A percentile compares a stretch with the other conserved stretches of the same genome.
Conservation (phyloP, 768 basidiomycete genomes). For the Amanita brunnescens region DNA sequence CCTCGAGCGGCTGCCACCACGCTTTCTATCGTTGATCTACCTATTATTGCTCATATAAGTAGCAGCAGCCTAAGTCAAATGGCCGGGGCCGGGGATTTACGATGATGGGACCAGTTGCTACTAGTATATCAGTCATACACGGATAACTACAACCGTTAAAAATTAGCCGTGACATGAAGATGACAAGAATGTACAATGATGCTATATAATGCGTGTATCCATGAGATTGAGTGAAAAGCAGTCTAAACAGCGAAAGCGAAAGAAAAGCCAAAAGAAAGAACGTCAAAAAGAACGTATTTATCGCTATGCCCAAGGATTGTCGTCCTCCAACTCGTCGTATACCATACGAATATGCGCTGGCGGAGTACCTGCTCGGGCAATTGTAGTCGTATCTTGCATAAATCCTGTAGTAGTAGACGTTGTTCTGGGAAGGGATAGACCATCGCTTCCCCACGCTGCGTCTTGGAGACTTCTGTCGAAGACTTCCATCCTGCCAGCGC, state of each 20-base stretch:
- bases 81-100: too few species aligned
- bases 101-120: too few species aligned
- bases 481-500: constrained; percentile 20
- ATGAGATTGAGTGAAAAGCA: constrained; percentile 4
- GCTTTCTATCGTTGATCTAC: too few species aligned
- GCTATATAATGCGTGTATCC: background rate
- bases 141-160: too few species aligned
- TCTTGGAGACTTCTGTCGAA: background rate
- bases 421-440: background rate
- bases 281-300: constrained; percentile 9
- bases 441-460: background rate
- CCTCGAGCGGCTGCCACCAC: too few species aligned
- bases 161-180: background rate
- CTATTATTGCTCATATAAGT: too few species aligned
- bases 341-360: constrained; percentile 35
- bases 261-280: constrained; percentile 13
- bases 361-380: constrained; percentile 29
- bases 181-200: background rate
- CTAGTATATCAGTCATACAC: too few species aligned
- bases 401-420: too few species aligned
- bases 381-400: constrained; percentile 14
- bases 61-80: too few species aligned
- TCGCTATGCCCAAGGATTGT: constrained; percentile 53
- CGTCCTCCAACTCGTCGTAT: constrained; percentile 34
- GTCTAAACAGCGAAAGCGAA: background rate